Base-by-base conservation (phyloP, 768 basidiomycete genomes). In the Pluteus cervinus region DNA sequence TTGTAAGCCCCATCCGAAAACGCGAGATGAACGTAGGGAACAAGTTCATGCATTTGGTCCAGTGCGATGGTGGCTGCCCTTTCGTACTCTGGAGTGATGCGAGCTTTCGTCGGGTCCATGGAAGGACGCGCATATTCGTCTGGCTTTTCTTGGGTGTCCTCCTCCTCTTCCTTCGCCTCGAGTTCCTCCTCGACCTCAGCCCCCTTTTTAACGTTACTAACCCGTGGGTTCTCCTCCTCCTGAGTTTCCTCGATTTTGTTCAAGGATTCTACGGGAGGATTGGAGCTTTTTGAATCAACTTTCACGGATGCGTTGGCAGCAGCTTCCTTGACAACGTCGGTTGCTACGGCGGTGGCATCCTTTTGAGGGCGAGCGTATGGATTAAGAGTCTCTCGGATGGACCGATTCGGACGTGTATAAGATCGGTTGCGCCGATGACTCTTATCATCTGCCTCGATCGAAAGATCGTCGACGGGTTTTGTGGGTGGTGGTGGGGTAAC, bases 11-110 rank as follows among this genome's bases (percentile, higher is more conserved):
- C 46, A 12, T 39, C 34, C 14, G 46, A 37, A 15, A 52, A 51
- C 33, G 43, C 49, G n/a, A 54, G 29, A 36, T 46, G 52, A 23
- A 49, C 38, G 26, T 51, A 48, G 0, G 52, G 54, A 8, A 54
- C 39, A 22, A 56, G 49, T 7, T 44, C 40, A 35, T 56, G 51
- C 20, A 54, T 36, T n/a, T 21, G 16, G n/a, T 38, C 32, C 9
- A 54, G 35, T 14, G 39, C 42, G 16, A 39, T 30, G 14, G 34
- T 35, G 24, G 32, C 28, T n/a, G 39, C 14, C 18, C 14, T n/a
- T 26, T 43, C 16, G 39, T 39, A 17, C 43, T 28, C 2, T 12
- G 23, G 33, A 34, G 39, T 33, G n/a, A n/a, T n/a, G n/a, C n/a
- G n/a, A n/a, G n/a, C n/a, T n/a, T n/a, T n/a, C 21, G 39, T 16